Evolutionary conservation across 495 filamentous ascomycete species (phyloP).

Genomic region (Symbiotaphrina buchneri): DNA sequence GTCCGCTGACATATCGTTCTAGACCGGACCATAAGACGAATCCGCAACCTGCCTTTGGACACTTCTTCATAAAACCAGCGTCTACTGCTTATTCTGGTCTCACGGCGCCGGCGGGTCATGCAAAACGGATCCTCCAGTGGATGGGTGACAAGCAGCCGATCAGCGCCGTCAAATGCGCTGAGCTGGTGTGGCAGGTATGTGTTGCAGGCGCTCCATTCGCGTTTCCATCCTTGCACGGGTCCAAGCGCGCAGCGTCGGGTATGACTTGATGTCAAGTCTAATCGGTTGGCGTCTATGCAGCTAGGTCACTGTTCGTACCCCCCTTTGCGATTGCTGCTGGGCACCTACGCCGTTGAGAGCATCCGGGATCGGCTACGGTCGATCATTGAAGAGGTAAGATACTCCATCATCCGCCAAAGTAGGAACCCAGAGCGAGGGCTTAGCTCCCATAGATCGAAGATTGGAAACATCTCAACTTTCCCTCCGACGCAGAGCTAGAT

Average conservation of each 20-base stretch:
- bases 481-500: neutral
- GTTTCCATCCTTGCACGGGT: no score
- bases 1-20: slow-evolving; percentile 4
- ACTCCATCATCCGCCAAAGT: neutral
- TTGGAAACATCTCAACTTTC: slow-evolving; percentile 4
- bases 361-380: slow-evolving; percentile 72
- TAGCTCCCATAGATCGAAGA: slow-evolving; percentile 1
- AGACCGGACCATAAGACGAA: slow-evolving; percentile 14
- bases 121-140: slow-evolving; percentile 90
- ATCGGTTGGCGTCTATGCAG: slow-evolving; percentile 5
- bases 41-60: slow-evolving; percentile 58
- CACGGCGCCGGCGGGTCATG: slow-evolving; percentile 66
- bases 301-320: slow-evolving; percentile 82
- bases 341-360: slow-evolving; percentile 87
- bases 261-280: neutral
- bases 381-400: slow-evolving; percentile 56
- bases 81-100: slow-evolving; percentile 59
- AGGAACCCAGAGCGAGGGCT: neutral
- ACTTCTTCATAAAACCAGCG: slow-evolving; percentile 74
- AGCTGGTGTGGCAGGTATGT: slow-evolving; percentile 64
- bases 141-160: slow-evolving; percentile 77
- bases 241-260: no score
- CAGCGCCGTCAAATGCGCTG: slow-evolving; percentile 80
- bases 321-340: slow-evolving; percentile 62
- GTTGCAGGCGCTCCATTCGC: neutral